Evolutionary conservation across 164 flowering plant genomes (phyloP).

Genomic region (Aristolochia contorta): DNA sequence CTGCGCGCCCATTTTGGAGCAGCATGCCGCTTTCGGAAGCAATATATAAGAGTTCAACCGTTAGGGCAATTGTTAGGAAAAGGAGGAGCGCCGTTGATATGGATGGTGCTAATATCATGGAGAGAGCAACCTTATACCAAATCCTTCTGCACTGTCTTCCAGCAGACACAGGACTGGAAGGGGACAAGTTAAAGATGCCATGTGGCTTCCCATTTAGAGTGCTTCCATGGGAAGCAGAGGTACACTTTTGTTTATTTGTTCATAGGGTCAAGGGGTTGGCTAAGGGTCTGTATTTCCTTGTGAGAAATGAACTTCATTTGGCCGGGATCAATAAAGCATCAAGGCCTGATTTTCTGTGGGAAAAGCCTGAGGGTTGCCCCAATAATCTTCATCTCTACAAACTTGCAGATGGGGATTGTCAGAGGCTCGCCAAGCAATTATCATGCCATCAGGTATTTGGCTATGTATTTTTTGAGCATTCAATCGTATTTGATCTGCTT

Average conservation of each 20-base stretch:
- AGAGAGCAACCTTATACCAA: slow-evolving; percentile 71
- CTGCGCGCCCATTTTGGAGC: slow-evolving; percentile 30
- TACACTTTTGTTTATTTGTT: slow-evolving; percentile 79
- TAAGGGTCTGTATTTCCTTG: slow-evolving; percentile 81
- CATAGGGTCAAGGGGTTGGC: slow-evolving; percentile 68
- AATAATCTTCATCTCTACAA: slow-evolving; percentile 65
- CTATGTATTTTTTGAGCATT: not conserved
- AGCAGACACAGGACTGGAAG: slow-evolving; percentile 39
- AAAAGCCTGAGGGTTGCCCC: slow-evolving; percentile 89
- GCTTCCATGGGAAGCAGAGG: slow-evolving; percentile 77
- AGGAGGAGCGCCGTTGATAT: slow-evolving; percentile 95
- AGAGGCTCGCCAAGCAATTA: slow-evolving; percentile 43
- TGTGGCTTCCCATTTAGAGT: slow-evolving; percentile 71
- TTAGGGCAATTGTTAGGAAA: slow-evolving; percentile 71
- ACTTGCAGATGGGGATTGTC: slow-evolving; percentile 53
- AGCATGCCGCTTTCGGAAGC: slow-evolving; percentile 30
- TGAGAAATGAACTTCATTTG: slow-evolving; percentile 78
- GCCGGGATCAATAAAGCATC: slow-evolving; percentile 47
- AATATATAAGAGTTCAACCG: slow-evolving; percentile 45
- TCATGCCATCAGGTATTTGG: slow-evolving; percentile 80
- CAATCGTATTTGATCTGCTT: no score
- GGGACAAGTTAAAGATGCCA: slow-evolving; percentile 51
- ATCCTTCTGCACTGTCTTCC: slow-evolving; percentile 85
- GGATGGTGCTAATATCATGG: slow-evolving; percentile 64
- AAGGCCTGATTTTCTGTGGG: slow-evolving; percentile 63